Percentiles rank a stretch among this genome's conserved stretches.
Evolutionary conservation across 768 basidiomycete species (phyloP).

Genomic region (Pluteus cervinus): DNA sequence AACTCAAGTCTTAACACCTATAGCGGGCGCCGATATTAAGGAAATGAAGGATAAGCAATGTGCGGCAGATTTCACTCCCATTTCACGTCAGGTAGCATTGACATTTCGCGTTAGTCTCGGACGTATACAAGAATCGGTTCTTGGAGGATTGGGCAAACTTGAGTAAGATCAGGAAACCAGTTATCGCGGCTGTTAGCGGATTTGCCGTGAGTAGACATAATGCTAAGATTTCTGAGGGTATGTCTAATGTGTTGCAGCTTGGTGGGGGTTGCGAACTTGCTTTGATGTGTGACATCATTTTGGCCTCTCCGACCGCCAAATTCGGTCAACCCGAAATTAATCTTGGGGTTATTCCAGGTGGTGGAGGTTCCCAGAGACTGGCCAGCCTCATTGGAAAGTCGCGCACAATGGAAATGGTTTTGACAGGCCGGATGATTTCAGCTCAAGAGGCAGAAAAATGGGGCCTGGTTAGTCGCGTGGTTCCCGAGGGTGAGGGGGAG

Average conservation of each 20-base stretch:
- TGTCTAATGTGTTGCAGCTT: slow-evolving; percentile 45
- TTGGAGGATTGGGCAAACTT: slow-evolving; percentile 80
- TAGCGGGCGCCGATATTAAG: slow-evolving; percentile 97
- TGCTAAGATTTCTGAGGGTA: neutral
- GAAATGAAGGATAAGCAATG: slow-evolving; percentile 98
- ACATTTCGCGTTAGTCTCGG: slow-evolving; percentile 47
- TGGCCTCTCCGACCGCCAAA: slow-evolving; percentile 82
- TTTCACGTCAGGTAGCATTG: neutral
- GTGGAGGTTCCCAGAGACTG: slow-evolving; percentile 90
- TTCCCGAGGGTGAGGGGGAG: slow-evolving; percentile 65
- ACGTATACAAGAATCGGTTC: slow-evolving; percentile 83
- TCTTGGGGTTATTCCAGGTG: slow-evolving; percentile 91
- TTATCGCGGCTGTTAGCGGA: slow-evolving; percentile 94
- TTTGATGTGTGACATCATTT: slow-evolving; percentile 93
- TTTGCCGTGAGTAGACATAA: slow-evolving; percentile 59
- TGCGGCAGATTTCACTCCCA: slow-evolving; percentile 29
- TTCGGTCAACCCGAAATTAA: slow-evolving; percentile 98
- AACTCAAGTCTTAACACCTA: neutral
- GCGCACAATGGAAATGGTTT: slow-evolving; percentile 88
- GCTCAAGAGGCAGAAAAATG: slow-evolving; percentile 81
- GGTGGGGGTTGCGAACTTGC: slow-evolving; percentile 97
- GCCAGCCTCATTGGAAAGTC: slow-evolving; percentile 85
- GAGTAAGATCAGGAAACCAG: slow-evolving; percentile 75
- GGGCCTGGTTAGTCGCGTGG: slow-evolving; percentile 84
- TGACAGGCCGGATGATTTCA: slow-evolving; percentile 78